Base-by-base conservation (phyloP, 2,329 filamentous ascomycete genomes). In the Trichoderma simmonsii region DNA sequence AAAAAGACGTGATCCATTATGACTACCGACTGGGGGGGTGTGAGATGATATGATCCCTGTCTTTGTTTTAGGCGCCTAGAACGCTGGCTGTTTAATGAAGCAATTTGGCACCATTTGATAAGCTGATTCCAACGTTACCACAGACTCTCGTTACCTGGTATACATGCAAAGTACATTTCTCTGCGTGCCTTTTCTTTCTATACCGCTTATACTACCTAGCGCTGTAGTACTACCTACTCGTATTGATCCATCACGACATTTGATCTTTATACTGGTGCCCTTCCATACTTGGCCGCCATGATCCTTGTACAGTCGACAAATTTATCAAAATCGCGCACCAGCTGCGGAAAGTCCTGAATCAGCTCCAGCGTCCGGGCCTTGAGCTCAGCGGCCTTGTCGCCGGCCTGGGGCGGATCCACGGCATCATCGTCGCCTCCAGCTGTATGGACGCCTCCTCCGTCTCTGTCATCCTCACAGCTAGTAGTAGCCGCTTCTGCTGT, bases 301-400 rank as follows among this genome's bases (percentile, higher is more conserved):
- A 75, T 67, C 61, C 74, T 70, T 11, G 75, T 73, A 59, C 72
- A 73, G 26, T 72, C 72, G 32, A 72, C 60, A 32, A 79, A 77
- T 18, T 71, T 73, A 34, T 79, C 78, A 72, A 79, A 79, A 62
- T 79, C 79, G 18, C 74, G 73, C 21, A 72, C 73, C 65, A 80
- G 74, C 7, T 76, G 75, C 6, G 78, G 78, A 59, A 77, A 79
- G 6, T 77, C 77, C 21, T 76, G 73, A 15, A 80, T 61, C 61
- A 74, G 74, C 26, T 75, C 75, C 30, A 78, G 63, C 5, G 76
- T 75, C 43, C 74, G 65, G 43, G 71, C 64, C 39, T 75, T 75
- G 48, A 78, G 72, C 62, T 77, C 78, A 21, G 75, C 63, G 11
- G 73, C 70, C 14, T 73, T 73, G n/a, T 68, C 65, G 30, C 67